These are phyloP conservation scores for Hypseocharis bilobata DNA, from an alignment of 441 rosid species.

Conservation along the genomic window DNA sequence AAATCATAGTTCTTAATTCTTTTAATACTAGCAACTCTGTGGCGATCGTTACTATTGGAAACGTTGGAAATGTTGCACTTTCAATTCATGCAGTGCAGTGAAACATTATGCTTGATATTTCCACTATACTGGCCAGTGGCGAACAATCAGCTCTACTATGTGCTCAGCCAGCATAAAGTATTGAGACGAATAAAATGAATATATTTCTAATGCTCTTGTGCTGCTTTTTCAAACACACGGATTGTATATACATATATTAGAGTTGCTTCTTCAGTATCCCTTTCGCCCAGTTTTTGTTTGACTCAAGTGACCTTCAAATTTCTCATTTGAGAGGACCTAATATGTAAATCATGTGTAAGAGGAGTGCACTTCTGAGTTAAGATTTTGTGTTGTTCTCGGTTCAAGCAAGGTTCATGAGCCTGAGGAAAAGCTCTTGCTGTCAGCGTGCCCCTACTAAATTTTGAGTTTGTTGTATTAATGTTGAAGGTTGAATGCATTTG, in stretches of 20 bases:
- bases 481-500: neutral
- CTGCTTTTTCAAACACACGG: neutral
- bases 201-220: neutral
- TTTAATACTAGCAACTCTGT: neutral
- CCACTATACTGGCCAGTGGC: too few relatives aligned
- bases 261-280: neutral
- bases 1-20: neutral
- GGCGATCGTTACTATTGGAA: too few relatives aligned
- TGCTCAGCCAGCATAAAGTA: neutral
- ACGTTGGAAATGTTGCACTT: neutral
- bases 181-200: neutral
- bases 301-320: neutral
- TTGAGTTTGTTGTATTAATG: neutral
- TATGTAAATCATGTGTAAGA: neutral
- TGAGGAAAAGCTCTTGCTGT: neutral
- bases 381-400: too few relatives aligned
- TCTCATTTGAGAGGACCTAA: neutral
- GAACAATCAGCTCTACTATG: too few relatives aligned
- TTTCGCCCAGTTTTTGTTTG: neutral
- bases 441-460: neutral
- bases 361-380: neutral
- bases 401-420: neutral
- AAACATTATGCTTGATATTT: neutral
- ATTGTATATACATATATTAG: neutral
- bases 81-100: neutral